Evolutionary conservation across 345 rosid species (phyloP).

Genomic region (Salix caprea): DNA sequence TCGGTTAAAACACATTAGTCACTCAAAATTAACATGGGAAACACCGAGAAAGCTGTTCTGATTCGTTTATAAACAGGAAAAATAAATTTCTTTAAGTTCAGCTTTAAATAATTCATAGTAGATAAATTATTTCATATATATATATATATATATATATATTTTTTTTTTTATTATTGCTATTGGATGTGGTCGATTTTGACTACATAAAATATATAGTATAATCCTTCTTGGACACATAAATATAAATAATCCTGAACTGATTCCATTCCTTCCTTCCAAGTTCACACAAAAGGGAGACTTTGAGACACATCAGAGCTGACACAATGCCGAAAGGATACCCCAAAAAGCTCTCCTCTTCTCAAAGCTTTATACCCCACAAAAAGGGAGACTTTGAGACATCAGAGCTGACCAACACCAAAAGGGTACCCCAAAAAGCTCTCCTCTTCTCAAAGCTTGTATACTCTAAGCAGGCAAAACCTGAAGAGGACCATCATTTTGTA

Average conservation of each 20-base stretch:
- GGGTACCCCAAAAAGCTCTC: background rate
- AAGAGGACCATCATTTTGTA: background rate
- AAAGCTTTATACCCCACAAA: background rate
- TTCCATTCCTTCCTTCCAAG: background rate
- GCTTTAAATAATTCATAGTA: background rate
- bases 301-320: background rate
- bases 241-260: constrained; percentile 4
- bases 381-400: background rate
- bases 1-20: background rate
- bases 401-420: background rate
- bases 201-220: background rate
- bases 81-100: background rate
- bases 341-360: background rate
- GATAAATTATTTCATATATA: background rate
- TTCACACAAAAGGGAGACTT: constrained; percentile 7
- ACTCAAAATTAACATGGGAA: too few species aligned
- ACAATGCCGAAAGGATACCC: background rate
- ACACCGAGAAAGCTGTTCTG: too few species aligned
- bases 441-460: background rate
- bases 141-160: too few species aligned
- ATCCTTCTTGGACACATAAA: background rate
- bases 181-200: background rate
- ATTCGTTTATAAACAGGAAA: background rate
- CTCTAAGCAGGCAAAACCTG: background rate
- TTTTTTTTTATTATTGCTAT: background rate